Evolutionary conservation across 495 filamentous ascomycete species (phyloP), one percentile per base, ranked within the genome.

Genomic region (Aspergillus bertholletiae): DNA sequence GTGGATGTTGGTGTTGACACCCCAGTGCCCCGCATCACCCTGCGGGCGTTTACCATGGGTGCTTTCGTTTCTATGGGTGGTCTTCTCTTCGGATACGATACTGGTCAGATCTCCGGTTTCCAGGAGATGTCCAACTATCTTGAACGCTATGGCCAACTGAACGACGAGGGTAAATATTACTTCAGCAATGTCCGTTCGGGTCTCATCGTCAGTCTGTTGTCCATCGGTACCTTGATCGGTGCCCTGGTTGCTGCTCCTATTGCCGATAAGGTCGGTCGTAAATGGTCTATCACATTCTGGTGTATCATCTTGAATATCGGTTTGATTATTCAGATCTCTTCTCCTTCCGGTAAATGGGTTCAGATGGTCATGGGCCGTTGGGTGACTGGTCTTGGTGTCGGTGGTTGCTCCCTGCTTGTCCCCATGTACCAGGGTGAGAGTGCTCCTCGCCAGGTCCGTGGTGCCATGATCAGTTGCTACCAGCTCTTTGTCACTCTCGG

Each of bases 401-500:
- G 87, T 55, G 80, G 83, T 1, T 76, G 89, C 12, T 88, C 83
- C 47, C 86, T 88, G 48, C 70, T 84, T 17, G 83, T 90, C 13
- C 87, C 87, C 62, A 85, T 89, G 79, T 90, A 88, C 71, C 85
- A 88, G 73, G 79, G 77, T 46, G 87, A 90, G 67, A 85, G 83
- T 43, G 81, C 80, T 47, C 85, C 85, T 20, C 70, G 72, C 13
- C 81, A 84, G 60, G 78, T 90, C 55, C 83, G 87, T 56, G 86
- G 85, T 66, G 75, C 86, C 47, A 79, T 88, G 55, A 79, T 89
- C 56, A 83, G 81, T 47, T 80, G 80, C 39, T 94, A 94, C 76
- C 90, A 95, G 74, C 81, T 95, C 20, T 91, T 94, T 74, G 88
- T 94, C 67, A 90, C 90, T 24, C 77, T 91, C 53, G 90, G 90